phyloP scores from a whole-genome alignment of 1,284 basidiomycete genomes.

The Fomitopsis pinicola region DNA sequence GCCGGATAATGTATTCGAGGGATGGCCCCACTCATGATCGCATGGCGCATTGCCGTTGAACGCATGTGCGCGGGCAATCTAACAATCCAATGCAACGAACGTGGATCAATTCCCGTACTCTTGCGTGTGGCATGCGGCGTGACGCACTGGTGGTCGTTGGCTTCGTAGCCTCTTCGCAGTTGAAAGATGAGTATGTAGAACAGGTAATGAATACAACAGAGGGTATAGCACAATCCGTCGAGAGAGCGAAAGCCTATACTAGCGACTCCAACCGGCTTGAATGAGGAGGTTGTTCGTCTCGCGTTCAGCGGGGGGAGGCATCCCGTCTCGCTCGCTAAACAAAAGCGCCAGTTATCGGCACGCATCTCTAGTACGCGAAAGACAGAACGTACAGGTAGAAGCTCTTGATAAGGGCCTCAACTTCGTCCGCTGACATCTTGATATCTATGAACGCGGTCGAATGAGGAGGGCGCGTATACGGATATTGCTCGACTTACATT shows the following conservation, averaged over 20 bases:
- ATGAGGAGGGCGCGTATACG: background rate
- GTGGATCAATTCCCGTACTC: too few relatives aligned
- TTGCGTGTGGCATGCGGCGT: too few relatives aligned
- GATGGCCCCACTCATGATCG: background rate
- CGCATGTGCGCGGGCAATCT: too few relatives aligned
- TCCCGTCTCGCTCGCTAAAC: constrained; percentile 15
- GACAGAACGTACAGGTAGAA: constrained; percentile 38
- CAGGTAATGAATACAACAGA: too few relatives aligned
- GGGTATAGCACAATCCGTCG: too few relatives aligned
- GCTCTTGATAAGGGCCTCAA: constrained; percentile 63
- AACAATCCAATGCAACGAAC: too few relatives aligned
- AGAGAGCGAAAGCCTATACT: background rate
- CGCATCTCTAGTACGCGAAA: background rate
- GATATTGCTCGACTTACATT: constrained; percentile 49
- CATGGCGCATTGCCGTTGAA: too few relatives aligned
- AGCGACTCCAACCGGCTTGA: constrained; percentile 29
- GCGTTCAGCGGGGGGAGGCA: constrained; percentile 18
- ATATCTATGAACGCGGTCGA: constrained; percentile 48
- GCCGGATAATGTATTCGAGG: background rate
- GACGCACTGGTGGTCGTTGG: too few relatives aligned
- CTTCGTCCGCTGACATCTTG: constrained; percentile 70
- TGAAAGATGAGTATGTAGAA: too few relatives aligned
- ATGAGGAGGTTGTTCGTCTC: constrained; percentile 24
- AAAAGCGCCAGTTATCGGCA: constrained; percentile 5
- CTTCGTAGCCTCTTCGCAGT: too few relatives aligned